These are phyloP conservation scores for Xylaria sp. DNA, from an alignment of 2,329 filamentous ascomycete genomes.

Conservation along the genomic window DNA sequence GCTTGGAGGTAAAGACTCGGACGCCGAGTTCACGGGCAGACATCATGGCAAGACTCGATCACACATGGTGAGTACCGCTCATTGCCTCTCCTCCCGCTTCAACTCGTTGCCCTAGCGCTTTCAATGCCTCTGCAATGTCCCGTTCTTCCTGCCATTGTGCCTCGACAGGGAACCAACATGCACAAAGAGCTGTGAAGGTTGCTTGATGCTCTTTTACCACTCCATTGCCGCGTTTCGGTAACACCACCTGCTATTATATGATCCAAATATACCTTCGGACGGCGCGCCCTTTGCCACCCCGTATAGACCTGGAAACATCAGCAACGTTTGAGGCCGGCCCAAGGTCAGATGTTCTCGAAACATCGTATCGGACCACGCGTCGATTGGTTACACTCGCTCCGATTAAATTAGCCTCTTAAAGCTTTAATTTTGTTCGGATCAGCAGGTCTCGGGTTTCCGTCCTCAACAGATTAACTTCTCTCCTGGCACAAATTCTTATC, in stretches of 20 bases:
- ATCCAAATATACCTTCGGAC: conserved; percentile 21
- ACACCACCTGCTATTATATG: neutral
- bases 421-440: neutral
- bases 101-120: conserved; percentile 3
- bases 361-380: conserved; percentile 2
- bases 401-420: conserved; percentile 1
- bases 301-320: neutral
- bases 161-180: conserved; percentile 23
- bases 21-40: conserved; percentile 66
- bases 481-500: neutral
- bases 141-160: conserved; percentile 14
- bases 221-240: neutral
- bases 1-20: conserved; percentile 54
- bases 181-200: conserved; percentile 24
- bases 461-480: neutral
- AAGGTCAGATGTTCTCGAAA: conserved; percentile 10
- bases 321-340: conserved; percentile 1
- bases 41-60: conserved; percentile 88
- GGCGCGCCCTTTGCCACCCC: neutral
- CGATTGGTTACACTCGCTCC: neutral
- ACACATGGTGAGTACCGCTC: conserved; percentile 75
- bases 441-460: neutral
- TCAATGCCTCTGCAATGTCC: conserved; percentile 19
- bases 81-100: conserved; percentile 9
- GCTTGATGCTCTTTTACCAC: conserved; percentile 5